These are phyloP conservation scores for Ramicandelaber brevisporus DNA, from an alignment of 192 early-diverging fungal species.

Conservation along the genomic window DNA sequence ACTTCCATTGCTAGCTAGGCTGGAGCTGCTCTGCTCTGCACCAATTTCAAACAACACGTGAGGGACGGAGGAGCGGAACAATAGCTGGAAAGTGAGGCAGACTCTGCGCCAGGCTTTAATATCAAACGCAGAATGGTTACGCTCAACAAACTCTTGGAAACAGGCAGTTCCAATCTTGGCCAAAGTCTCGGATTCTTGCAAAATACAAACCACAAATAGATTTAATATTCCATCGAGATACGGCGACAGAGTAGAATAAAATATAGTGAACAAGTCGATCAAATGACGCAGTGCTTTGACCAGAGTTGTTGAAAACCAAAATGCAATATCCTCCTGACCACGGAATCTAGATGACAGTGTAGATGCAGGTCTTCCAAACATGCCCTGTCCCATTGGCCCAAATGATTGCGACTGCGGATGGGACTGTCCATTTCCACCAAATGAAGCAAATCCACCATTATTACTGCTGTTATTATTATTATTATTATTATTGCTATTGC, in stretches of 20 bases:
- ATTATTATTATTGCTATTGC: too few species aligned
- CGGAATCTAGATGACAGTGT: constrained; percentile 35
- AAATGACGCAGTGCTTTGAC: constrained; percentile 76
- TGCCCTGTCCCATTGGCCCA: too few species aligned
- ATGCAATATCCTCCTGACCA: constrained; percentile 59
- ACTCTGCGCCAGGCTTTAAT: constrained; percentile 43
- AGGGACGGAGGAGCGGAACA: constrained; percentile 67
- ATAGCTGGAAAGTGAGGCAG: constrained; percentile 30
- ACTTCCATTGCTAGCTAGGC: background rate
- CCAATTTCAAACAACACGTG: constrained; percentile 27
- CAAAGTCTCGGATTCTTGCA: constrained; percentile 79
- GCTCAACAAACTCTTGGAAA: constrained; percentile 64
- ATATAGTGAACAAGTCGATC: constrained; percentile 58
- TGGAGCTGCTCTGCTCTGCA: too few species aligned
- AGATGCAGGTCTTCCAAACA: too few species aligned
- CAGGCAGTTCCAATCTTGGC: constrained; percentile 75
- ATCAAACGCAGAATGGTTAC: constrained; percentile 49
- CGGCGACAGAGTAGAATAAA: constrained; percentile 35
- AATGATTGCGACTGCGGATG: too few species aligned
- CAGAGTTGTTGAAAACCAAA: constrained; percentile 86
- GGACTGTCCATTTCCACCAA: too few species aligned
- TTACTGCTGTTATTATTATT: too few species aligned
- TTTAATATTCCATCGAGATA: constrained; percentile 49
- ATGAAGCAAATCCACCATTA: too few species aligned
- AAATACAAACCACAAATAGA: constrained; percentile 61